Conservation (phyloP, 179 eudicot species). For the Vitellaria paradoxa region DNA sequence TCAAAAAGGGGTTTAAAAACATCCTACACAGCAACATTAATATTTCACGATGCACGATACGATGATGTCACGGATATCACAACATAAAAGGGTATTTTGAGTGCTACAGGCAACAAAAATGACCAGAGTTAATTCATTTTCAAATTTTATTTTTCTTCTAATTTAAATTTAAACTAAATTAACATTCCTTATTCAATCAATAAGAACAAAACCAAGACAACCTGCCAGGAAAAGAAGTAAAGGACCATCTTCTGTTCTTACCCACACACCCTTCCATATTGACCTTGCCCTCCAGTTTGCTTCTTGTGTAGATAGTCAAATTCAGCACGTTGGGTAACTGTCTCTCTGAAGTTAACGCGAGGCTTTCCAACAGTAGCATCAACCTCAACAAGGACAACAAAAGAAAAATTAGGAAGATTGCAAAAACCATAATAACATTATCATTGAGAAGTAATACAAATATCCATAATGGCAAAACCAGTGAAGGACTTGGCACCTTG, state of each 20-base stretch:
- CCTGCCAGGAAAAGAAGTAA: background rate
- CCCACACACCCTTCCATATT: conserved; percentile 95
- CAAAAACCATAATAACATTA: background rate
- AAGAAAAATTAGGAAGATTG: background rate
- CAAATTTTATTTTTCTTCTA: background rate
- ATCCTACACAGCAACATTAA: background rate
- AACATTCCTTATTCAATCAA: background rate
- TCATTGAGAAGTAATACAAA: background rate
- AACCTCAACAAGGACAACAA: conserved; percentile 48
- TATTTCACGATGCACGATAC: background rate
- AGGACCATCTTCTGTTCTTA: conserved; percentile 29
- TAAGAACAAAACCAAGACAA: background rate
- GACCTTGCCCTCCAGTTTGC: conserved; percentile 98
- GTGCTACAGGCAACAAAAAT: background rate
- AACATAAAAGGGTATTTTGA: background rate
- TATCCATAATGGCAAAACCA: background rate
- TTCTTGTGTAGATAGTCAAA: conserved; percentile 96
- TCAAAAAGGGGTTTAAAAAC: background rate
- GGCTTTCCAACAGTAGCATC: conserved; percentile 92
- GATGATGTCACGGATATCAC: too few species aligned
- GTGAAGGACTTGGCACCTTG: conserved; percentile 44
- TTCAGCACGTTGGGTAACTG: conserved; percentile 88
- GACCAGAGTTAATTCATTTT: background rate
- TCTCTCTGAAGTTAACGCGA: conserved; percentile 97
- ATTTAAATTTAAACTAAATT: background rate